A percentile compares a stretch with the other conserved stretches of the same genome.
phyloP scores from a whole-genome alignment of 1,284 basidiomycete species.

The Ceratobasidium sp. region DNA sequence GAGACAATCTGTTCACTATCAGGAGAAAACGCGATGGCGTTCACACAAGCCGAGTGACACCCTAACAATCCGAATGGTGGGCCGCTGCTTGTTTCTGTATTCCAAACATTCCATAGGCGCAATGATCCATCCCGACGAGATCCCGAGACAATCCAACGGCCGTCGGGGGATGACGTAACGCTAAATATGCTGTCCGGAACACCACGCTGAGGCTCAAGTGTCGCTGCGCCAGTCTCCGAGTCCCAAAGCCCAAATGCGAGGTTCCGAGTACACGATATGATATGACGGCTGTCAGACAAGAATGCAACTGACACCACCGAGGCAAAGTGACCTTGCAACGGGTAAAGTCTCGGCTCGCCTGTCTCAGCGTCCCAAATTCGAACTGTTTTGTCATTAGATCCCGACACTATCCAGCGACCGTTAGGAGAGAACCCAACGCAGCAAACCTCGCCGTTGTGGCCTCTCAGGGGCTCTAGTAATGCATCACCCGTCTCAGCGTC shows the following conservation, averaged over 20 bases:
- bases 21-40: constrained; percentile 24
- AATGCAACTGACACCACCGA: constrained; percentile 2
- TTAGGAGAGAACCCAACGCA: not conserved
- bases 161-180: constrained; percentile 17
- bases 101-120: constrained; percentile 38
- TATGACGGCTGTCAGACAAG: constrained; percentile 10
- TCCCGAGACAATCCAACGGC: constrained; percentile 13
- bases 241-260: constrained; percentile 20
- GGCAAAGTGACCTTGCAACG: not conserved
- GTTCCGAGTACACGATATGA: constrained; percentile 15
- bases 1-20: constrained; percentile 22
- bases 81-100: no score
- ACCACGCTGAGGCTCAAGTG: not conserved
- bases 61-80: no score
- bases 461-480: no score
- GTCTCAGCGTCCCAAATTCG: not conserved
- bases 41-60: not conserved
- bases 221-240: not conserved
- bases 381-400: not conserved
- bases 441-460: no score
- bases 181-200: not conserved
- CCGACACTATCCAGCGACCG: no score
- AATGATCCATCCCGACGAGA: constrained; percentile 14
- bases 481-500: no score
- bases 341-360: not conserved